Conservation (phyloP, 345 rosid species). For the Acer yangbiense region DNA sequence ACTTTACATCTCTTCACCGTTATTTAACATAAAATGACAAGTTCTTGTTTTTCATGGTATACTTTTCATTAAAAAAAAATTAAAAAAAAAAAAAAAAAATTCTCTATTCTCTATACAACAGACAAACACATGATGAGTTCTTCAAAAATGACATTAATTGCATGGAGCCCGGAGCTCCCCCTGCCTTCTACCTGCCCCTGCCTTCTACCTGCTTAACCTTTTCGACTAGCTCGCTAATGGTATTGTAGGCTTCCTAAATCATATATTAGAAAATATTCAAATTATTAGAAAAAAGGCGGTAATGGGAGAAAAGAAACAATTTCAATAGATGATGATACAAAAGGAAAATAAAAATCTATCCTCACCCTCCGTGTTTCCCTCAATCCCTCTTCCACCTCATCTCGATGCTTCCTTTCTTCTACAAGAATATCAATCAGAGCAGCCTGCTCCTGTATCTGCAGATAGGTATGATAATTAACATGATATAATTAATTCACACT, state of each 20-base stretch:
- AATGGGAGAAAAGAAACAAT: not conserved
- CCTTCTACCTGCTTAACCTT: constrained; percentile 30
- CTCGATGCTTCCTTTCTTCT: constrained; percentile 36
- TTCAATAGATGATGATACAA: not conserved
- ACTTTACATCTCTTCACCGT: no score
- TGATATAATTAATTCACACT: no score
- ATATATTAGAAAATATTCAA: not conserved
- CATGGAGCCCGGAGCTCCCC: no score
- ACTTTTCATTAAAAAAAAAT: no score
- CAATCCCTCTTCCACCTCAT: constrained; percentile 36
- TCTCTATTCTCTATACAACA: no score
- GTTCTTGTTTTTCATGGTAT: no score
- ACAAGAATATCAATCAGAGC: constrained; percentile 19
- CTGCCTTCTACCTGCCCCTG: not conserved
- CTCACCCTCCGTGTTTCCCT: constrained; percentile 41
- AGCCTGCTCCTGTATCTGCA: constrained; percentile 11
- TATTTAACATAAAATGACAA: no score
- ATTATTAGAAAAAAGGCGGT: no score
- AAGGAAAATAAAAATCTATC: not conserved
- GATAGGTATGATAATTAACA: no score
- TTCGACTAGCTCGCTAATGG: constrained; percentile 32
- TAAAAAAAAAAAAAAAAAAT: no score
- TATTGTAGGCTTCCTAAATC: constrained; percentile 28
- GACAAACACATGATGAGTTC: no score
- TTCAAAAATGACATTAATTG: no score